Base-by-base conservation (phyloP, 345 rosid species). In the Schrenkiella parvula region DNA sequence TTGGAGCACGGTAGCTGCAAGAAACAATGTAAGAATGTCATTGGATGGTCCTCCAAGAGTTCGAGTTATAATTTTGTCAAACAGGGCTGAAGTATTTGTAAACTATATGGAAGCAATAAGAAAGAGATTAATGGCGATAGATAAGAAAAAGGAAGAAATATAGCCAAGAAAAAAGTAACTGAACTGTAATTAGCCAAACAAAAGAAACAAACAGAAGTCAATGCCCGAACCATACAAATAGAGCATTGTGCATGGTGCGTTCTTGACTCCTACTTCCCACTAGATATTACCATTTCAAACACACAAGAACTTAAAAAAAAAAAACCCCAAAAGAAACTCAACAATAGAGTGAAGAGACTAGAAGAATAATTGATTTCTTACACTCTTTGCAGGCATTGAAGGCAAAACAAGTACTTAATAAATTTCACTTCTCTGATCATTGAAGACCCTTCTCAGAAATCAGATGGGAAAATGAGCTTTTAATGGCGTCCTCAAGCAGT, bases 201-300 rank as follows among this genome's bases (percentile, higher is more conserved):
- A 74, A 66, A 64, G 5, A 62, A 61, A 68, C 46, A 71, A 66
- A 76, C 82, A 73, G 92, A 89, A 91, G 97, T 91, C 97, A 91
- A 91, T 91, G 80, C 97, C 95, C 97, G 97, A 91, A 91, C 97
- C 97, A 87, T 79, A 85, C 89, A 80, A 44, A 10, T 32, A 54
- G 34, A 57, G 41, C 28, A 9, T 14, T 52, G 52, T 25, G 83
- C 81, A 87, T 89, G 97, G 97, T 91, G 91, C 97, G 95, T 84
- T 91, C 95, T 91, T 91, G 97, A 91, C 97, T 91, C 73, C 90
- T 76, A 61, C 78, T 80, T 81, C 78, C 78, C 25, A 46, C 64
- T 19, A 46, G 28, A 71, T 66, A 73, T 54, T 70, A 75, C 66
- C 42, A 59, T 55, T 19, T 34, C 26, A 44, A 68, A 72, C 19